Percentiles rank a stretch among this genome's conserved stretches.
phyloP scores from a whole-genome alignment of 805 yeast genomes.

The Candida krabiensis region DNA sequence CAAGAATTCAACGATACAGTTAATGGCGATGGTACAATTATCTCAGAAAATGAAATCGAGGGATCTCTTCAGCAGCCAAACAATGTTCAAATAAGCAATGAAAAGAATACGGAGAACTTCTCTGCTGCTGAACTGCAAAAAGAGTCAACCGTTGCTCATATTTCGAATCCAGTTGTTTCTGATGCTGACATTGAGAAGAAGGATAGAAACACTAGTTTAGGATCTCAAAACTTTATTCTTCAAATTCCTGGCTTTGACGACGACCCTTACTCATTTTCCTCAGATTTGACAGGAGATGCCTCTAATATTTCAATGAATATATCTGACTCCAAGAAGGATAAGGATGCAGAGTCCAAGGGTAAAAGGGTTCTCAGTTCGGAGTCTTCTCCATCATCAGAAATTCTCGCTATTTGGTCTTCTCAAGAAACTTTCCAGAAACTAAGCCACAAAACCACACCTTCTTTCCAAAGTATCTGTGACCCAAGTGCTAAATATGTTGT shows the following conservation, averaged over 20 bases:
- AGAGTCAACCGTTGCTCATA: neutral
- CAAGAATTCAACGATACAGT: slow-evolving; percentile 8
- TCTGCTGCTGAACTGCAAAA: slow-evolving; percentile 2
- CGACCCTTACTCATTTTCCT: slow-evolving; percentile 40
- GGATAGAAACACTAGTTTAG: slow-evolving; percentile 16
- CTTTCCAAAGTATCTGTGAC: slow-evolving; percentile 30
- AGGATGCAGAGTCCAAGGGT: slow-evolving; percentile 1
- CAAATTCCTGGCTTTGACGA: slow-evolving; percentile 41
- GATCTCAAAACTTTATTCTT: slow-evolving; percentile 25
- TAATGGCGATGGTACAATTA: slow-evolving; percentile 12
- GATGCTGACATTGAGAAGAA: slow-evolving; percentile 2
- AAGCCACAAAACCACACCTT: slow-evolving; percentile 14
- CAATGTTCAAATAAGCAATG: too few species aligned
- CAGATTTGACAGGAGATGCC: slow-evolving; percentile 29
- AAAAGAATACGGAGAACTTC: too few species aligned
- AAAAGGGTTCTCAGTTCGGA: slow-evolving; percentile 25
- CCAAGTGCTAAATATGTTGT: slow-evolving; percentile 24
- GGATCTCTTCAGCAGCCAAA: too few species aligned
- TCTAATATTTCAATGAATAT: slow-evolving; percentile 32
- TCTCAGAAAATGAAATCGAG: slow-evolving; percentile 5
- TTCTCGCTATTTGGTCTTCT: slow-evolving; percentile 35
- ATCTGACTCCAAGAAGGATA: neutral
- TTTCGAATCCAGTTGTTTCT: neutral
- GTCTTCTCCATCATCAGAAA: slow-evolving; percentile 26
- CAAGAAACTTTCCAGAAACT: slow-evolving; percentile 27